A percentile compares a stretch with the other conserved stretches of the same genome.
phyloP scores from a whole-genome alignment of 2,329 filamentous ascomycete species.

The Ophiocordyceps camponoti-floridani region DNA sequence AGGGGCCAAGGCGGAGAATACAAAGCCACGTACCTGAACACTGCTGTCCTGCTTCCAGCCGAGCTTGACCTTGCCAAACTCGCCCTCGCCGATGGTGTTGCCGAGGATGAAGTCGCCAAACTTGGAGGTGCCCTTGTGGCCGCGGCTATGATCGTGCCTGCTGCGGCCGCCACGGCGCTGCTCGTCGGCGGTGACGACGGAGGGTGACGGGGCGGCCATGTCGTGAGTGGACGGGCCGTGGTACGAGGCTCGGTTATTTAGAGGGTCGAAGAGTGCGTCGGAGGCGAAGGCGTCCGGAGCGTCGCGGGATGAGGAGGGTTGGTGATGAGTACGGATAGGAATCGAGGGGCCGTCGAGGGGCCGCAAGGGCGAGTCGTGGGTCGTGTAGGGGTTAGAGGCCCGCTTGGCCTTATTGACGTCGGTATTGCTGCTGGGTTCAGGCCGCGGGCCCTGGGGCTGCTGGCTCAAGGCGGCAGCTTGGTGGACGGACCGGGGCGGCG shows the following conservation, averaged over 20 bases:
- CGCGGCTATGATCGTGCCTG: slow-evolving; percentile 36
- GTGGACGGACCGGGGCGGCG: slow-evolving; percentile 25
- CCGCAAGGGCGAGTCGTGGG: slow-evolving; percentile 17
- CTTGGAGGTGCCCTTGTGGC: slow-evolving; percentile 51
- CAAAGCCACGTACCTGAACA: slow-evolving; percentile 41
- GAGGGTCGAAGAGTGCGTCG: slow-evolving; percentile 9
- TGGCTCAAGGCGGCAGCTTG: slow-evolving; percentile 23
- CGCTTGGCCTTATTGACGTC: slow-evolving; percentile 14
- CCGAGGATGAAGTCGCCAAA: slow-evolving; percentile 94
- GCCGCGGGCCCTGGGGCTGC: slow-evolving; percentile 13
- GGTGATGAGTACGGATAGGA: slow-evolving; percentile 24
- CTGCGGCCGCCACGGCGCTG: slow-evolving; percentile 32
- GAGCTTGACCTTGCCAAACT: slow-evolving; percentile 97
- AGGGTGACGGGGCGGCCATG: slow-evolving; percentile 19
- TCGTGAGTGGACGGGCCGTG: slow-evolving; percentile 13
- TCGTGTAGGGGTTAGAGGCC: slow-evolving; percentile 7
- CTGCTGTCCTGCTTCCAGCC: slow-evolving; percentile 95
- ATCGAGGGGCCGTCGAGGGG: slow-evolving; percentile 20
- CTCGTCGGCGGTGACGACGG: slow-evolving; percentile 26
- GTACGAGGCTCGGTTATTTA: slow-evolving; percentile 6
- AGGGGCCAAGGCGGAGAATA: background rate
- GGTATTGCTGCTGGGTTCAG: background rate
- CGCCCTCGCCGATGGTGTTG: slow-evolving; percentile 89
- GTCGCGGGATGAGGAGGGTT: slow-evolving; percentile 41
- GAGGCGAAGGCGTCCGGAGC: slow-evolving; percentile 65